These are phyloP conservation scores for Coemansia erecta DNA, from an alignment of 192 early-diverging fungal species.

Conservation along the genomic window DNA sequence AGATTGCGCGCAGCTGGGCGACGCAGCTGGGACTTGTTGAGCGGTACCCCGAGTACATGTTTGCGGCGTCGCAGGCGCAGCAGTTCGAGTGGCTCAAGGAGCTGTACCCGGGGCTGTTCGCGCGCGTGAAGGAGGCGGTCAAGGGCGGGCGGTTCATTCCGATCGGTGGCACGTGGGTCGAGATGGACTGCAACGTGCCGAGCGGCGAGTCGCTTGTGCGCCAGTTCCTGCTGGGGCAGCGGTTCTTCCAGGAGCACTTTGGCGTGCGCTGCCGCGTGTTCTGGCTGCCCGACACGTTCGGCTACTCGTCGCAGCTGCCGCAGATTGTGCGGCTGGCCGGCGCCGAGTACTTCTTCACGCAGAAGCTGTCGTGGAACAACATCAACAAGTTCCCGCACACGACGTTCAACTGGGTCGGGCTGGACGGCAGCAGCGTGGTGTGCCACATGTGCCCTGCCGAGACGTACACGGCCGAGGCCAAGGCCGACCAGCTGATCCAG, in stretches of 20 bases:
- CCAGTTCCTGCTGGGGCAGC: slow-evolving; percentile 93
- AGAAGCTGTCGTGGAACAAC: slow-evolving; percentile 99
- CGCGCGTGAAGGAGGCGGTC: slow-evolving; percentile 67
- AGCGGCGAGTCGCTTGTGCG: slow-evolving; percentile 91
- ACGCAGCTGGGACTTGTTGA: slow-evolving; percentile 82
- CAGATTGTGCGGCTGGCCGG: slow-evolving; percentile 81
- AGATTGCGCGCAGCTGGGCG: slow-evolving; percentile 82
- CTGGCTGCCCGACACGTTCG: slow-evolving; percentile 96
- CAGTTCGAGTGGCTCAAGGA: slow-evolving; percentile 91
- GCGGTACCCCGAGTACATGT: slow-evolving; percentile 82
- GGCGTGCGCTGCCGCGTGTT: slow-evolving; percentile 70
- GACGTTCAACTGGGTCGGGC: slow-evolving; percentile 90
- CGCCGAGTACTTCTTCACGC: slow-evolving; percentile 95
- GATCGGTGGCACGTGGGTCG: slow-evolving; percentile 95
- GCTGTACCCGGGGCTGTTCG: slow-evolving; percentile 81
- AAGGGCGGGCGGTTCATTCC: slow-evolving; percentile 82
- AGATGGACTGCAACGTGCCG: slow-evolving; percentile 98
- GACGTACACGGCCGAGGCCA: slow-evolving; percentile 72
- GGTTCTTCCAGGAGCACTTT: slow-evolving; percentile 82
- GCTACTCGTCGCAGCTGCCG: slow-evolving; percentile 88
- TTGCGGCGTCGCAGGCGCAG: slow-evolving; percentile 95
- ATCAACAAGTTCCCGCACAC: slow-evolving; percentile 99
- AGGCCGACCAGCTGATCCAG: slow-evolving; percentile 55
- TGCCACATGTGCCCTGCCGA: slow-evolving; percentile 91
- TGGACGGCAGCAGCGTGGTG: slow-evolving; percentile 80